phyloP scores from a whole-genome alignment of 805 yeast species.

The Sungouiella blattae region DNA sequence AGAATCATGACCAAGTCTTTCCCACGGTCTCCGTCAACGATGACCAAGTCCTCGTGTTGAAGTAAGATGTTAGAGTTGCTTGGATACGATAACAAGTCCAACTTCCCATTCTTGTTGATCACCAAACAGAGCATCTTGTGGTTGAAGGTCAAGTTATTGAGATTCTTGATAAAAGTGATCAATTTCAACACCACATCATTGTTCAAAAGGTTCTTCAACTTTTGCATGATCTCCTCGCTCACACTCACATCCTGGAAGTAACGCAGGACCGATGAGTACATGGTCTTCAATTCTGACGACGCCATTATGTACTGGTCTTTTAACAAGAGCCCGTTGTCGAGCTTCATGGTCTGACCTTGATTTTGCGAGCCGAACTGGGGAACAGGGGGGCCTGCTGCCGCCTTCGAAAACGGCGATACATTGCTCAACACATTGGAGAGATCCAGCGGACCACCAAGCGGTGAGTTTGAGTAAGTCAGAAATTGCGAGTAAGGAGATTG shows the following conservation, averaged over 20 bases:
- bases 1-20: slow-evolving; percentile 72
- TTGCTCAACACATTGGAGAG: not conserved
- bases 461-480: too few species aligned
- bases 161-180: slow-evolving; percentile 35
- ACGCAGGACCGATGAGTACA: slow-evolving; percentile 45
- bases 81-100: slow-evolving; percentile 68
- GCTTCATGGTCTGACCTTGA: slow-evolving; percentile 19
- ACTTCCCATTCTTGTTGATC: slow-evolving; percentile 59
- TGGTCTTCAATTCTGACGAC: slow-evolving; percentile 50
- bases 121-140: slow-evolving; percentile 46
- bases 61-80: slow-evolving; percentile 58
- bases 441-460: not conserved
- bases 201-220: slow-evolving; percentile 24
- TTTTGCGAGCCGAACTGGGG: not conserved
- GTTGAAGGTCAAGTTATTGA: slow-evolving; percentile 39
- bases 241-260: slow-evolving; percentile 47
- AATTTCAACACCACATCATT: slow-evolving; percentile 28
- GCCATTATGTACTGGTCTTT: slow-evolving; percentile 56
- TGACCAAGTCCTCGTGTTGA: slow-evolving; percentile 61
- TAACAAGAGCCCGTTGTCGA: slow-evolving; percentile 63
- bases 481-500: not conserved
- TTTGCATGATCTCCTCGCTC: slow-evolving; percentile 23
- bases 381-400: not conserved
- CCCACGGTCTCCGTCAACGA: slow-evolving; percentile 83
- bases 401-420: not conserved